Evolutionary conservation across 768 basidiomycete species (phyloP).

Genomic region (Boletus reticulatus): DNA sequence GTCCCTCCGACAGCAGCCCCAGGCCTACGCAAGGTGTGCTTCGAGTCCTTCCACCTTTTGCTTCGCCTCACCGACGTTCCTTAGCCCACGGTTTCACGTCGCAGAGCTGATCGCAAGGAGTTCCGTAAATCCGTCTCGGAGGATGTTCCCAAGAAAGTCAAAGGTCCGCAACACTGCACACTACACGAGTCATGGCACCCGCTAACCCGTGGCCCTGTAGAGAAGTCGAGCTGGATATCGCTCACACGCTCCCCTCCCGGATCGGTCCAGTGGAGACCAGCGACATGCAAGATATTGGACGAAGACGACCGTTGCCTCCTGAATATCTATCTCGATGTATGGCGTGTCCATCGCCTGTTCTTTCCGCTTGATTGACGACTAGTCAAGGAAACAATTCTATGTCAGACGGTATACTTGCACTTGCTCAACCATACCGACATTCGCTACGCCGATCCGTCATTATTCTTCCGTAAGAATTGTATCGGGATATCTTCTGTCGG

Average conservation of each 20-base stretch:
- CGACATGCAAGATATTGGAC: constrained; percentile 67
- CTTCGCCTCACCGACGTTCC: constrained; percentile 10
- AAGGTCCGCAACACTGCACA: constrained; percentile 48
- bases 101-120: constrained; percentile 55
- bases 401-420: constrained; percentile 72
- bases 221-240: constrained; percentile 72
- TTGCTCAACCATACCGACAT: constrained; percentile 78
- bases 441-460: constrained; percentile 67
- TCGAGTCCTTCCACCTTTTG: neutral
- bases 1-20: constrained; percentile 51
- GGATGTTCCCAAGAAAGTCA: constrained; percentile 51
- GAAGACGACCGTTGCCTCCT: constrained; percentile 66
- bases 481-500: constrained; percentile 64
- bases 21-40: constrained; percentile 56
- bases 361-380: constrained; percentile 9
- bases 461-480: constrained; percentile 77
- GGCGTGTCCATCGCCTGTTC: constrained; percentile 18
- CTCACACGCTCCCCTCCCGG: constrained; percentile 49
- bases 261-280: constrained; percentile 68
- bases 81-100: constrained; percentile 48
- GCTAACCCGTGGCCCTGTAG: constrained; percentile 34
- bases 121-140: constrained; percentile 36
- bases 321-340: constrained; percentile 74
- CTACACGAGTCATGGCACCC: neutral
- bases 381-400: constrained; percentile 64